Base-by-base conservation (phyloP, 306 rosid genomes). In the Cicer cuneatum region DNA sequence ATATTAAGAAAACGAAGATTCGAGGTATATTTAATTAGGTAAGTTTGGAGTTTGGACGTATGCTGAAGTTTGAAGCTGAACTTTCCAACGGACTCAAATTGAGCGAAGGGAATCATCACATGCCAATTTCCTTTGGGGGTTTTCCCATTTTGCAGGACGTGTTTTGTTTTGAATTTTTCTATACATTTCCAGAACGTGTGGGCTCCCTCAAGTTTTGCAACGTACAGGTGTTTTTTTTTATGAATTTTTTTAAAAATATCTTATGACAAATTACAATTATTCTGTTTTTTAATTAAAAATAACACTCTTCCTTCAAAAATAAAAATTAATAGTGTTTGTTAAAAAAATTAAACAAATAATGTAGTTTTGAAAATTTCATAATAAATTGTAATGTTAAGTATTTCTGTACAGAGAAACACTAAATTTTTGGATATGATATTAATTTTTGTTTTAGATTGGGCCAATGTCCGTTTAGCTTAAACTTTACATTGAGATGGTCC, bases 21-120 rank as follows among this genome's bases (percentile, higher is more conserved):
- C 79, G 68, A 41, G 63, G 85, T 24, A 76, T 72, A 58, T 73
- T 72, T 41, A 8, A 38, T 64, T 76, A 37, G 68, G 67, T 42
- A 39, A 63, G 18, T 64, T 71, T 63, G 33, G 33, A 39, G 10
- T 81, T 71, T 76, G 75, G 79, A 64, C 67, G 2, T 53, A 76
- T 24, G 57, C 78, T 38, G 45, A 64, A 7, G 49, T 47, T 35
- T 45, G 37, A 41, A 65, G 54, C 76, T 46, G 54, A 81, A 81
- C 37, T 81, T 81, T 70, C 49, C 14, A 62, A 76, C 18, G 41
- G 60, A 63, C 57, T 43, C 49, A n/a, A 12, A 2, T 2, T 29
- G 33, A 29, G 33, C 33, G 5, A 29, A 3, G 5, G 33, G 10
- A 56, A 57, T 35, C 45, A 10, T 24, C 75, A 58, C 73, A 5